A percentile compares a stretch with the other conserved stretches of the same genome.
phyloP scores from a whole-genome alignment of 2,329 filamentous ascomycete genomes.

The Alternaria triticina region DNA sequence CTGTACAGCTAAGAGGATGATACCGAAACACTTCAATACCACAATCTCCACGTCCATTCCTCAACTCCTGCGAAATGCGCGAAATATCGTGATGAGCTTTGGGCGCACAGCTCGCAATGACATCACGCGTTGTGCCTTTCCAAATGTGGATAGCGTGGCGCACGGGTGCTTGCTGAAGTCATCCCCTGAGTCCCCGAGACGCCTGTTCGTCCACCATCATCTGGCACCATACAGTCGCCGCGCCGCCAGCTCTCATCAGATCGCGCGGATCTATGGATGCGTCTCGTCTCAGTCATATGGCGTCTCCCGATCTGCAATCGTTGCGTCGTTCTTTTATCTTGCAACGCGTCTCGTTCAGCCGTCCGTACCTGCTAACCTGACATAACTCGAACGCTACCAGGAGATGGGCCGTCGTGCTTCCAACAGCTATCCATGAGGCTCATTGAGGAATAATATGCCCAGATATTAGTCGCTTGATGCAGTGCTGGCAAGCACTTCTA shows the following conservation, averaged over 20 bases:
- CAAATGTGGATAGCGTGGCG: neutral
- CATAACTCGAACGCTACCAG: neutral
- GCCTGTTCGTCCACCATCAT: neutral
- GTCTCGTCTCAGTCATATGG: fast-evolving
- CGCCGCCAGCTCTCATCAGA: neutral
- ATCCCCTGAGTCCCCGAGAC: neutral
- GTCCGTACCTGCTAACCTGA: neutral
- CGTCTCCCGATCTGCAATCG: fast-evolving
- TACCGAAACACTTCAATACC: neutral
- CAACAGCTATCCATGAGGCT: neutral
- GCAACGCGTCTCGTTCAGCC: neutral
- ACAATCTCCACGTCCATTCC: neutral
- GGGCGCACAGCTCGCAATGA: neutral
- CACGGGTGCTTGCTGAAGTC: neutral
- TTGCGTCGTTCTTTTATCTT: fast-evolving
- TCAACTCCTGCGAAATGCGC: neutral
- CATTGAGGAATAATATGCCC: neutral
- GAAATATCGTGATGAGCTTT: neutral
- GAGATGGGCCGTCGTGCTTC: neutral
- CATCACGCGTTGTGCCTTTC: neutral
- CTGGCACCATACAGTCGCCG: neutral
- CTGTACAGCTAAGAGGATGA: neutral
- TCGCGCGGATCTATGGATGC: fast-evolving
- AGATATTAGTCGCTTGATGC: neutral
- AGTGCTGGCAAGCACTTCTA: neutral